Evolutionary conservation across 208 protist genomes (phyloP), one percentile per base, ranked within the genome.

Genomic region (Novymonas esmeraldas): DNA sequence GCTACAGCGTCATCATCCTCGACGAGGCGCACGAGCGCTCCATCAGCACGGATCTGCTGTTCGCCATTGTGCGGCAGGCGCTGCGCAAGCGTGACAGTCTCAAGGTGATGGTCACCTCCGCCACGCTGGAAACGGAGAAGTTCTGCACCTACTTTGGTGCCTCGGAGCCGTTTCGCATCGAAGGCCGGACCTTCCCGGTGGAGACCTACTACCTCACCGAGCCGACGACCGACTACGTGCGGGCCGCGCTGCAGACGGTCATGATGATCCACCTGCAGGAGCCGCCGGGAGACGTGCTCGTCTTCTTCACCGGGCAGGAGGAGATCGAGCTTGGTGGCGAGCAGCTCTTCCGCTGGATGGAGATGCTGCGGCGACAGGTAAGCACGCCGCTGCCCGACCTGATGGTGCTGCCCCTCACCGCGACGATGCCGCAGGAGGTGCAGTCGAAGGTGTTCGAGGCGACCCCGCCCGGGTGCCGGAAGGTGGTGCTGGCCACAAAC

Each of bases 11-110:
- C 39, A 98, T 99, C 66, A 99, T 99, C 57, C 89, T 99, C 6
- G 99, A 99, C 82, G 99, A 99, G 85, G 99, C 99, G 0, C 99
- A 99, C 76, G 99, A 99, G 87, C 82, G 99, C 20, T 99, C 98
- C 22, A 97, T 99, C 62, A 93, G 98, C 79, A 99, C 99, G 0
- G 99, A 99, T 79, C 91, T 99, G 3, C 82, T 99, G 20, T 99
- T 99, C 81, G 98, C 95, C 24, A 90, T 99, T 64, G 86, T 99
- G 20, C 99, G 99, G 86, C 86, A 95, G 33, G 79, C 92, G n/a
- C 74, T 92, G 52, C 73, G 80, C 39, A 91, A 91, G 79, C 84
- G 98, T 49, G 82, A 85, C 6, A 89, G 94, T 31, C 83, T 99
- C 28, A 99, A 99, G 78, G 94, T 99, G 20, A 96, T 99, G 77